phyloP scores from a whole-genome alignment of 2,329 filamentous ascomycete species.

The Curvularia spicifera region DNA sequence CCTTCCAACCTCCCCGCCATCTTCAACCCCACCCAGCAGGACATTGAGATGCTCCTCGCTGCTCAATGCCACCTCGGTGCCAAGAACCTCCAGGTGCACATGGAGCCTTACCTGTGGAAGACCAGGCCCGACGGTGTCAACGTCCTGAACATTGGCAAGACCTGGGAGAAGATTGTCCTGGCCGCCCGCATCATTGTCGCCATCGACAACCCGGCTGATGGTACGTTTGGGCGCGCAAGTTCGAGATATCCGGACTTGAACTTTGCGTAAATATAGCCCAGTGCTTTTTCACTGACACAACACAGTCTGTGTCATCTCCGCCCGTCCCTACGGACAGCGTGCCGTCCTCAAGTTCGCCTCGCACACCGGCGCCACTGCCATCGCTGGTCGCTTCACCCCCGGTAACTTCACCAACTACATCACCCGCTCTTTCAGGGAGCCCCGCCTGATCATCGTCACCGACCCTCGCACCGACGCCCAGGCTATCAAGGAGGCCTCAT shows the following conservation, averaged over 20 bases:
- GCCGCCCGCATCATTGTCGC: conserved; percentile 98
- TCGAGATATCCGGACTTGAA: conserved; percentile 12
- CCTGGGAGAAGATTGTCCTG: conserved; percentile 99
- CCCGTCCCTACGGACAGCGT: conserved; percentile 99
- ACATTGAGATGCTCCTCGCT: conserved; percentile 99
- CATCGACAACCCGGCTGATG: conserved; percentile 99
- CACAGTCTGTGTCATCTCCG: conserved; percentile 82
- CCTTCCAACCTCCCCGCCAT: conserved; percentile 90
- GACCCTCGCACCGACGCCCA: conserved; percentile 99
- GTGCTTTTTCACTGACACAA: conserved; percentile 23
- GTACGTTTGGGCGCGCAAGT: conserved; percentile 58
- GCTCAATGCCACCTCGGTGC: conserved; percentile 95
- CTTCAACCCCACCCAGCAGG: conserved; percentile 96
- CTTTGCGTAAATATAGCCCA: conserved; percentile 1
- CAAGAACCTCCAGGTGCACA: conserved; percentile 99
- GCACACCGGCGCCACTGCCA: conserved; percentile 97
- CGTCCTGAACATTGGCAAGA: conserved; percentile 99
- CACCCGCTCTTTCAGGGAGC: conserved; percentile 99
- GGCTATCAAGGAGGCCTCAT: conserved; percentile 99
- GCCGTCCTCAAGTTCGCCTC: conserved; percentile 99
- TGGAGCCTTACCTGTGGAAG: conserved; percentile 99
- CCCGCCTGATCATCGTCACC: conserved; percentile 98
- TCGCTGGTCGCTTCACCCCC: conserved; percentile 99
- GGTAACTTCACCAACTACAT: conserved; percentile 99
- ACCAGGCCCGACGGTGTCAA: conserved; percentile 98